Conservation (phyloP, 768 basidiomycete genomes). For the Tephrocybe sp. region DNA sequence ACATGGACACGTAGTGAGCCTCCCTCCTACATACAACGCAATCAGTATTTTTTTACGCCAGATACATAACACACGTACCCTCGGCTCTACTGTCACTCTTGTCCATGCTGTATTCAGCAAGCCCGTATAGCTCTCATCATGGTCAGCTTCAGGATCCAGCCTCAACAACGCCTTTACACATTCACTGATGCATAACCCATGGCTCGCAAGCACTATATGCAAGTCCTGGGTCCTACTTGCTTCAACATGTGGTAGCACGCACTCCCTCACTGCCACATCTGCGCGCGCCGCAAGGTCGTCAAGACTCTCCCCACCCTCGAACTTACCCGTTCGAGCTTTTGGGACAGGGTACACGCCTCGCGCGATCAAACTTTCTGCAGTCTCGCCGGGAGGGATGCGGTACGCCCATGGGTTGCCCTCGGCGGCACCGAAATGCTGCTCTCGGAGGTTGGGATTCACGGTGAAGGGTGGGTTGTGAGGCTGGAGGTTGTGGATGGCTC, state of each 20-base stretch:
- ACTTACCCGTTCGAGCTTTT: slow-evolving; percentile 45
- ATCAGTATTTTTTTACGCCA: slow-evolving; percentile 1
- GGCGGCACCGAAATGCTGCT: slow-evolving; percentile 71
- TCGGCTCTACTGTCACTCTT: slow-evolving; percentile 44
- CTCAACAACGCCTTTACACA: slow-evolving; percentile 54
- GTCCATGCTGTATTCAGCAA: slow-evolving; percentile 79
- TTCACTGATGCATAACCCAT: slow-evolving; percentile 71
- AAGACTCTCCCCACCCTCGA: slow-evolving; percentile 67
- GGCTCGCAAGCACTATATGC: slow-evolving; percentile 72
- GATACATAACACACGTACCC: slow-evolving; percentile 31
- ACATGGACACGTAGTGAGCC: slow-evolving; percentile 32
- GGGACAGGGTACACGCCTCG: slow-evolving; percentile 56
- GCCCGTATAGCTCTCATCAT: slow-evolving; percentile 40
- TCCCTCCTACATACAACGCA: slow-evolving; percentile 22
- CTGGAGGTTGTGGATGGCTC: slow-evolving; percentile 53
- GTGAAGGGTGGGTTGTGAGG: slow-evolving; percentile 55
- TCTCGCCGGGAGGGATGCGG: slow-evolving; percentile 24
- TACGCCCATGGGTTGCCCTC: slow-evolving; percentile 62
- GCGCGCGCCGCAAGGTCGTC: slow-evolving; percentile 62
- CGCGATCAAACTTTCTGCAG: slow-evolving; percentile 45
- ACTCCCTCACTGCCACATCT: slow-evolving; percentile 46
- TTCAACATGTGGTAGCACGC: slow-evolving; percentile 59
- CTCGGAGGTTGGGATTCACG: slow-evolving; percentile 57
- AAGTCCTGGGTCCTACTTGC: slow-evolving; percentile 41
- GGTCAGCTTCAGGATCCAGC: slow-evolving; percentile 45